Conservation (phyloP, 306 rosid genomes). For the Quercus mongolica region DNA sequence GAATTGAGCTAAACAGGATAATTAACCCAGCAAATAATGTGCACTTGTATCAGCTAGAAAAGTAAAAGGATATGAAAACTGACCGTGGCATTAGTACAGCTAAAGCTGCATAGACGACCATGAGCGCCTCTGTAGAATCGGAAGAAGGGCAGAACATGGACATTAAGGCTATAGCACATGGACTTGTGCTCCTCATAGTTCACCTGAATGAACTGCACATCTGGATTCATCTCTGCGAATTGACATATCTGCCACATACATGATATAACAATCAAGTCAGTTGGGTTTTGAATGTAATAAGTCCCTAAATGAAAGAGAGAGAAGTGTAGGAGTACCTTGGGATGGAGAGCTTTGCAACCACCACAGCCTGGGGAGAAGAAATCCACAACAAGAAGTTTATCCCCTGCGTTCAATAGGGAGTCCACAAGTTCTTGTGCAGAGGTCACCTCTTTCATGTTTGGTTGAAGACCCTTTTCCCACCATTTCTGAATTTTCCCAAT, state of each 20-base stretch:
- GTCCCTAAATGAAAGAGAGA: background rate
- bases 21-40: background rate
- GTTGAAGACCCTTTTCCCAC: conserved; percentile 88
- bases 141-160: conserved; percentile 89
- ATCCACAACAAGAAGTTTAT: conserved; percentile 72
- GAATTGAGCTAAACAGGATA: background rate
- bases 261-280: conserved; percentile 12
- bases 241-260: conserved; percentile 66
- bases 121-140: conserved; percentile 89
- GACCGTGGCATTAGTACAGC: conserved; percentile 97
- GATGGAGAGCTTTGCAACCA: conserved; percentile 95
- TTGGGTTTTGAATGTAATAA: background rate
- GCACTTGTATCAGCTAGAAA: background rate
- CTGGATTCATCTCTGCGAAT: conserved; percentile 81
- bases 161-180: conserved; percentile 84
- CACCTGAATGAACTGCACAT: conserved; percentile 72
- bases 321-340: conserved; percentile 50
- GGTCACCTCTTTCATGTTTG: conserved; percentile 72
- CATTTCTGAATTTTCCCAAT: conserved; percentile 70
- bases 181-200: conserved; percentile 82
- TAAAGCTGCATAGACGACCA: conserved; percentile 86
- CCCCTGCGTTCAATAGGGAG: conserved; percentile 67
- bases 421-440: conserved; percentile 81
- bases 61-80: conserved; percentile 22
- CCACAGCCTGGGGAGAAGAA: conserved; percentile 97